These are phyloP conservation scores for Colletotrichum echinochloae DNA, from an alignment of 2,329 filamentous ascomycete genomes.

Conservation along the genomic window DNA sequence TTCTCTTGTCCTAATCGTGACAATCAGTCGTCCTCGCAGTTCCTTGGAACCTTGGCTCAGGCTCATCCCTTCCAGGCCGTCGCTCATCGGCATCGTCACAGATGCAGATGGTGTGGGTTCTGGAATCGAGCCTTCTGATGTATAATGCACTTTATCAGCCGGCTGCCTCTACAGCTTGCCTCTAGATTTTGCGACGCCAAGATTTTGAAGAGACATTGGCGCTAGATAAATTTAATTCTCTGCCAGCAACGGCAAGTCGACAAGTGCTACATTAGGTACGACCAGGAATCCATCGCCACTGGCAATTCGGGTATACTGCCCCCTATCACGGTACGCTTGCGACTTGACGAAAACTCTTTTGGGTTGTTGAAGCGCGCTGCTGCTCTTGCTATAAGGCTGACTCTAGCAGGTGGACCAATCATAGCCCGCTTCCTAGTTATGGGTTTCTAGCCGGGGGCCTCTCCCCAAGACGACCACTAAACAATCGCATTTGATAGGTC, in stretches of 20 bases:
- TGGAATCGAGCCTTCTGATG: neutral
- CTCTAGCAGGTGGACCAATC: slow-evolving; percentile 24
- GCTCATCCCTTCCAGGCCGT: neutral
- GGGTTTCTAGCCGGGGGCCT: slow-evolving; percentile 1
- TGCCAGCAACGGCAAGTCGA: neutral
- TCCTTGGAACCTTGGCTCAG: neutral
- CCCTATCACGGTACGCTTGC: neutral
- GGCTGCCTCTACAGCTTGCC: neutral
- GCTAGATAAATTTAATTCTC: neutral
- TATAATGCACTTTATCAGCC: neutral
- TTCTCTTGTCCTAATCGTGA: neutral
- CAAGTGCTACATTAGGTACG: neutral
- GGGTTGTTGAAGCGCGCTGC: slow-evolving; percentile 10
- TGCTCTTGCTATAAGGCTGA: slow-evolving; percentile 33
- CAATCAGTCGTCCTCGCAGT: neutral
- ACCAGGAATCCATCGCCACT: neutral
- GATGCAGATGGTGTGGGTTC: neutral
- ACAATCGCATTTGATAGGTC: slow-evolving; percentile 24
- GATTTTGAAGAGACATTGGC: neutral
- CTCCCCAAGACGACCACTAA: slow-evolving; percentile 14
- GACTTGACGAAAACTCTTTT: slow-evolving; percentile 10
- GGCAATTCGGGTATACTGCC: neutral
- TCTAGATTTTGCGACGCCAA: neutral
- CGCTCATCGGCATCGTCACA: neutral
- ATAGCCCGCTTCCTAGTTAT: neutral